Evolutionary conservation across 345 rosid species (phyloP).

Genomic region (Atalantia buxifolia): DNA sequence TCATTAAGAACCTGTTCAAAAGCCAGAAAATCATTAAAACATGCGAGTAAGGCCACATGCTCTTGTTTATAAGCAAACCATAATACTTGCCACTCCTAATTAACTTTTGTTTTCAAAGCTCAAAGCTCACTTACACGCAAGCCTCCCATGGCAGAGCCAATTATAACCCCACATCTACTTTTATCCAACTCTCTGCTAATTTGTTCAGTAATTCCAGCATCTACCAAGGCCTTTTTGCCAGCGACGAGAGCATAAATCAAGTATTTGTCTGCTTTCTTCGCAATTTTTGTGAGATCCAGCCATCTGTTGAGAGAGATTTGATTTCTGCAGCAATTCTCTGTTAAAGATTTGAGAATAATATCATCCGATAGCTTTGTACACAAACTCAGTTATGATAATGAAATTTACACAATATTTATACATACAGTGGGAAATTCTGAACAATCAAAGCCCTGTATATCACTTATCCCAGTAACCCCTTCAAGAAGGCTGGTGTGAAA

Average conservation of each 20-base stretch:
- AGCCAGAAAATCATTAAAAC: too few species aligned
- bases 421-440: slow-evolving; percentile 45
- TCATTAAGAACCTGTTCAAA: too few species aligned
- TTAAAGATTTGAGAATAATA: not conserved
- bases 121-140: too few species aligned
- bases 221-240: slow-evolving; percentile 57
- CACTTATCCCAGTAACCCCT: too few species aligned
- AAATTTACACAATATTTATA: not conserved
- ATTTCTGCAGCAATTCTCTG: slow-evolving; percentile 64
- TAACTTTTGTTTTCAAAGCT: too few species aligned
- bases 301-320: slow-evolving; percentile 51
- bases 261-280: slow-evolving; percentile 56
- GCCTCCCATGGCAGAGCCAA: too few species aligned
- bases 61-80: too few species aligned
- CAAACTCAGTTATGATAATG: not conserved
- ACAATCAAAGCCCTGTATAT: slow-evolving; percentile 55
- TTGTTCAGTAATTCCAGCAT: slow-evolving; percentile 50
- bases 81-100: too few species aligned
- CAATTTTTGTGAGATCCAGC: slow-evolving; percentile 48
- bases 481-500: too few species aligned
- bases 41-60: too few species aligned
- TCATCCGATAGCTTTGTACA: too few species aligned
- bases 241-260: slow-evolving; percentile 57
- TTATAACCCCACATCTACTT: slow-evolving; percentile 48
- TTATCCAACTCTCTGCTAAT: slow-evolving; percentile 39